Base-by-base conservation (phyloP, 2,329 filamentous ascomycete genomes). In the Myriosclerotinia curreyana region DNA sequence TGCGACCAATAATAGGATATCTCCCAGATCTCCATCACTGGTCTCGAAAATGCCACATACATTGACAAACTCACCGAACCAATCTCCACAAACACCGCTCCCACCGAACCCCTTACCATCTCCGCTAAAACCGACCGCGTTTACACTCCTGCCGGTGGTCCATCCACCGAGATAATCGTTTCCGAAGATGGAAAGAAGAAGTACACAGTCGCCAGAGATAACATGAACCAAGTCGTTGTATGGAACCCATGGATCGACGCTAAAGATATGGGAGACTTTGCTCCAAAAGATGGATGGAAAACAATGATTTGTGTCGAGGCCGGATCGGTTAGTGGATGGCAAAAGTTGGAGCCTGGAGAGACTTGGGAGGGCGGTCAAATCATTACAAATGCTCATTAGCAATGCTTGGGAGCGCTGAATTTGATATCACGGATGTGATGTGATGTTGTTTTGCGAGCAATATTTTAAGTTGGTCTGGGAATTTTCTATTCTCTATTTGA, bases 221-320 rank as follows among this genome's bases (percentile, higher is more conserved):
- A 92, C 69, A 82, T 99, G 69, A 84, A 85, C 67, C 91, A 98
- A 70, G 87, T 95, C 20, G 94, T 97, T 1, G 90, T 98, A 38
- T 99, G 95, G 95, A 99, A 99, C 78, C 95, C 95, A 1, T 97
- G 94, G 92, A 82, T 83, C 49, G 91, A 93, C 68, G 96, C 96
- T 80, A 85, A 86, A 71, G 83, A 83, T 6, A 96, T 96, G 79
- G 86, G 81, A 60, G 95, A 99, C 77, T 97, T 98, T 75, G 84
- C 83, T 65, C 95, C 95, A 58, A 90, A 96, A 74, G 90, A 93
- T 62, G 95, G 90, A 46, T 98, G 89, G 81, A 91, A 91, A 81
- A 86, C 92, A 65, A 97, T 98, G 91, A 80, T 99, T 51, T 98
- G 95, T 75, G 85, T 98, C 59, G 95, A 99, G 81, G 90, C 94